Evolutionary conservation across 148 eudicot genomes (phyloP).

Genomic region (Fagopyrum tataricum): DNA sequence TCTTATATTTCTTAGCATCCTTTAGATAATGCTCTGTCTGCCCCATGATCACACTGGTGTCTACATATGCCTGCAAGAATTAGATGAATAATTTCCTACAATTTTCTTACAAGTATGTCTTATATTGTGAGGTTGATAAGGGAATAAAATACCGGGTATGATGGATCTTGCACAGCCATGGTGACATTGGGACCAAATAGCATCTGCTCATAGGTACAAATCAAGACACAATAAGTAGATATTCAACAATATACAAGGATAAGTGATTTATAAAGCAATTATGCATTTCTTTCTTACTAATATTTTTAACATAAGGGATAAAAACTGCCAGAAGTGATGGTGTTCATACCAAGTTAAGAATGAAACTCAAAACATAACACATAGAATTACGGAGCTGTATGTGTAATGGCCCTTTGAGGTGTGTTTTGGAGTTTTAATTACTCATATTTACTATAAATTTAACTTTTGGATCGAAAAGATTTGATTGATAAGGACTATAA

Average conservation of each 20-base stretch:
- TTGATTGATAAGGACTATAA: no score
- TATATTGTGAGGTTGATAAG: no score
- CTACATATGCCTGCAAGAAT: constrained; percentile 69
- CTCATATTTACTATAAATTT: no score
- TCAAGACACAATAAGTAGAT: not conserved
- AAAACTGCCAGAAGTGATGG: not conserved
- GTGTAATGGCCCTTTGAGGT: no score
- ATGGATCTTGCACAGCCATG: constrained; percentile 88
- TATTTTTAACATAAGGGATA: not conserved
- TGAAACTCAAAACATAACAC: no score
- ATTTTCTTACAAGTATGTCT: not conserved
- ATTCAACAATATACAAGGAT: not conserved
- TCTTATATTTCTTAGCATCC: constrained; percentile 57
- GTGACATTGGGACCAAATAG: constrained; percentile 77
- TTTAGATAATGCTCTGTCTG: constrained; percentile 68
- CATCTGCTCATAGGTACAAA: constrained; percentile 35
- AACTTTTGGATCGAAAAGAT: no score
- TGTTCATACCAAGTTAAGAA: not conserved
- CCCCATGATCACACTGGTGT: constrained; percentile 88
- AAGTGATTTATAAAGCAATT: not conserved
- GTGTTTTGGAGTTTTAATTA: no score
- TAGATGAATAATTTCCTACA: not conserved
- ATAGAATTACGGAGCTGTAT: no score
- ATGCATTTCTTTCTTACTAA: not conserved
- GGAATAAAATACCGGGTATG: constrained; percentile 58